Percentiles rank a stretch among this genome's conserved stretches.
Evolutionary conservation across 306 rosid genomes (phyloP).

Genomic region (Astragalus membranaceus): DNA sequence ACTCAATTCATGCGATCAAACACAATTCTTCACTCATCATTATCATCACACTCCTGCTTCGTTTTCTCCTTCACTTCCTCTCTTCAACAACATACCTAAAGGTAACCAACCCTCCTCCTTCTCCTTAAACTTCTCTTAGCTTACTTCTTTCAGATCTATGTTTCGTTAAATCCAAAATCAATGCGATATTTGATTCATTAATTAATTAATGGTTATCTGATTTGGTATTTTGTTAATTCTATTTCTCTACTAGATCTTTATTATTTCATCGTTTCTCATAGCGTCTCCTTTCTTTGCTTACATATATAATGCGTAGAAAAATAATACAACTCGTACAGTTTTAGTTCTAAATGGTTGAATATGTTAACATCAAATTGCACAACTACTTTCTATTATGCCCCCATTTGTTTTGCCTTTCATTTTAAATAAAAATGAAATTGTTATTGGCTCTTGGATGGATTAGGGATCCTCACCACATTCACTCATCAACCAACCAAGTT

Average conservation of each 20-base stretch:
- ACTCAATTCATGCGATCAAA: background rate
- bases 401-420: background rate
- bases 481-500: too few relatives aligned
- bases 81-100: background rate
- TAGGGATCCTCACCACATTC: too few relatives aligned
- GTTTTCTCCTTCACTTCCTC: background rate
- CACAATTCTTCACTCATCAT: background rate
- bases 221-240: constrained; percentile 9
- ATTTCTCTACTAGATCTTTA: background rate
- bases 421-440: too few relatives aligned
- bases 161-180: background rate
- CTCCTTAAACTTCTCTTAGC: background rate
- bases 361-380: background rate
- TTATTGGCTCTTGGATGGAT: too few relatives aligned
- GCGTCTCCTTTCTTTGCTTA: too few relatives aligned
- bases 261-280: too few relatives aligned
- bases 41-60: background rate
- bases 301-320: too few relatives aligned
- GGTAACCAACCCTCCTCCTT: background rate
- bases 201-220: background rate
- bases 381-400: background rate
- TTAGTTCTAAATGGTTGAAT: background rate
- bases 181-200: background rate
- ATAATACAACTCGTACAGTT: background rate
- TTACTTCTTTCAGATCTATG: constrained; percentile 24